Evolutionary conservation across 108 stramenopile genomes (phyloP).

Genomic region (Ochromonas danica): DNA sequence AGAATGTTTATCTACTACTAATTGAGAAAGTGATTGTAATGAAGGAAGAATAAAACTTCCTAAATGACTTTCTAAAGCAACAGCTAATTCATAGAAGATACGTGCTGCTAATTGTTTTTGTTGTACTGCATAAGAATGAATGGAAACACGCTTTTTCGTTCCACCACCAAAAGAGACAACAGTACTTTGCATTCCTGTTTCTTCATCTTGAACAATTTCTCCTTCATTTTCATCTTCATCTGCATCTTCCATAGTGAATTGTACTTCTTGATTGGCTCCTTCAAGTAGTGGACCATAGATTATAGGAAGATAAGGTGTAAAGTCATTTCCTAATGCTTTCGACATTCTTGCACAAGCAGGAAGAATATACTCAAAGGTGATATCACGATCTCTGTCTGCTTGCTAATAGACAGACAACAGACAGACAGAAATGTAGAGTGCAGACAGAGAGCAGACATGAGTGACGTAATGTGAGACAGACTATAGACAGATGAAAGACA

Average conservation of each 20-base stretch:
- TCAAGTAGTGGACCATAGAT: neutral
- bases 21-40: neutral
- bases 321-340: conserved; percentile 7
- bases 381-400: neutral
- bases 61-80: neutral
- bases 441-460: too few species aligned
- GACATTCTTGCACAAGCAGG: conserved; percentile 33
- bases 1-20: neutral
- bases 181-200: neutral
- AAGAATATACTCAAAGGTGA: conserved; percentile 31
- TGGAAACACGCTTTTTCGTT: conserved; percentile 6
- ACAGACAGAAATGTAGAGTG: too few species aligned
- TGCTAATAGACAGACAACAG: neutral
- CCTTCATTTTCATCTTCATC: conserved; percentile 19
- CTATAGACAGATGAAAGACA: too few species aligned
- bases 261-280: conserved; percentile 20
- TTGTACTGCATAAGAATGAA: conserved; percentile 26
- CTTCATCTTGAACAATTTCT: conserved; percentile 25
- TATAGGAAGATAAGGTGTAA: neutral
- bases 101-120: conserved; percentile 7
- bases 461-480: too few species aligned
- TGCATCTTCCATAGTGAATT: conserved; percentile 29
- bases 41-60: neutral
- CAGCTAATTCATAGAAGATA: conserved; percentile 23
- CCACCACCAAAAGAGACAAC: conserved; percentile 7